These are phyloP conservation scores for Acanthamoeba castellanii DNA, from an alignment of 208 protist genomes.

Conservation along the genomic window DNA sequence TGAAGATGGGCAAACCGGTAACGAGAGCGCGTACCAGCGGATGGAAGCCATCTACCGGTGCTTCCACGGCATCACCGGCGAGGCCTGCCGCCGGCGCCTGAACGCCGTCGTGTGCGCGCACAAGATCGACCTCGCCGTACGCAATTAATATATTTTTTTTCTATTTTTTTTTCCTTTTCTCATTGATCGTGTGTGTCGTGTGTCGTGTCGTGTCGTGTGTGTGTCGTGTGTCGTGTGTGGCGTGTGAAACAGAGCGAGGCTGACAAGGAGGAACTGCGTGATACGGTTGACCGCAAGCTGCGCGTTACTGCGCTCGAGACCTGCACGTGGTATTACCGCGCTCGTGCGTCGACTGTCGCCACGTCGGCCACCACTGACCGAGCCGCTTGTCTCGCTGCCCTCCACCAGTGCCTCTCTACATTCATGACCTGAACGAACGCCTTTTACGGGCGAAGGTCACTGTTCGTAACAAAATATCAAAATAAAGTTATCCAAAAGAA, in stretches of 20 bases:
- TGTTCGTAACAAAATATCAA: too few species aligned
- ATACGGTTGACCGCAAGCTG: not conserved
- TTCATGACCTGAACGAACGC: too few species aligned
- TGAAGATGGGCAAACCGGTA: not conserved
- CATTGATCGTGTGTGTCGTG: not conserved
- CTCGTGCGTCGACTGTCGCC: too few species aligned
- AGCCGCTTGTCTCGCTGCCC: too few species aligned
- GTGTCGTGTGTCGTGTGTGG: not conserved
- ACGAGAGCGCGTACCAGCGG: not conserved
- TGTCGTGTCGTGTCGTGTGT: not conserved
- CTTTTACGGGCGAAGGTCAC: too few species aligned
- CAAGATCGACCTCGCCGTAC: not conserved
- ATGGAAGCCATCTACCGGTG: not conserved
- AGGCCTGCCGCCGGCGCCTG: not conserved
- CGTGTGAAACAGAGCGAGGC: not conserved
- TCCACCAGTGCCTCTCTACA: too few species aligned
- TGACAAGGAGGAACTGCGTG: not conserved
- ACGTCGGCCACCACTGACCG: too few species aligned
- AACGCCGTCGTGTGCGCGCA: not conserved
- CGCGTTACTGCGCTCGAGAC: not conserved
- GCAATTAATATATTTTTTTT: not conserved
- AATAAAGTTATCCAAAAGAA: too few species aligned
- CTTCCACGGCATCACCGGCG: conserved; percentile 6
- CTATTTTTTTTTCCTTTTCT: too few species aligned
- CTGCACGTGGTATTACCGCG: not conserved